These are phyloP conservation scores for Yamadazyma diospyri DNA, from an alignment of 1,139 yeast species.

Conservation along the genomic window DNA sequence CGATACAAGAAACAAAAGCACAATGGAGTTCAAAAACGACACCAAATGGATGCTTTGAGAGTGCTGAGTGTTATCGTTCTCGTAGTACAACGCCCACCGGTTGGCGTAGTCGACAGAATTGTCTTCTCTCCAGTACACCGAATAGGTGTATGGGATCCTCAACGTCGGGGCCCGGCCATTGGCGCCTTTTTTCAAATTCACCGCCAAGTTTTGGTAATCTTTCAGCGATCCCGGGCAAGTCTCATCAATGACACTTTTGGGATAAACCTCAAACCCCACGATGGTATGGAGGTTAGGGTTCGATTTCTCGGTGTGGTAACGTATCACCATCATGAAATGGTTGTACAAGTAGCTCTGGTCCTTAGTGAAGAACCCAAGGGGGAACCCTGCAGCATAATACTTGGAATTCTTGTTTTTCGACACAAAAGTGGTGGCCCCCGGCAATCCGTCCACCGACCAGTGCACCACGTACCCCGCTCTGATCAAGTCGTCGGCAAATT, in stretches of 20 bases:
- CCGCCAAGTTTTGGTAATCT: conserved; percentile 51
- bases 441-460: conserved; percentile 82
- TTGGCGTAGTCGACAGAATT: conserved; percentile 59
- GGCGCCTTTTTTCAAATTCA: conserved; percentile 23
- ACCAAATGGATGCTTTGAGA: conserved; percentile 62
- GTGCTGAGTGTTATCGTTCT: conserved; percentile 46
- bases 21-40: conserved; percentile 62
- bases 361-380: conserved; percentile 65
- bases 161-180: conserved; percentile 19
- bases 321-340: conserved; percentile 75
- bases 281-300: conserved; percentile 49
- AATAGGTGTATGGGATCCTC: conserved; percentile 72
- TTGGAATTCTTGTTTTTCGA: conserved; percentile 56
- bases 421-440: conserved; percentile 85
- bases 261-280: conserved; percentile 90
- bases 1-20: conserved; percentile 56
- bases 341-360: conserved; percentile 64
- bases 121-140: conserved; percentile 90
- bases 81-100: conserved; percentile 74
- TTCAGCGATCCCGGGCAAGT: conserved; percentile 70
- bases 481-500: conserved; percentile 59
- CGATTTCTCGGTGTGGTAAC: conserved; percentile 57
- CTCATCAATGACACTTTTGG: conserved; percentile 68
- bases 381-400: conserved; percentile 85
- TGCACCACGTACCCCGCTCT: conserved; percentile 72